Evolutionary conservation across 2,329 filamentous ascomycete species (phyloP).

Genomic region (Monilinia aucupariae): DNA sequence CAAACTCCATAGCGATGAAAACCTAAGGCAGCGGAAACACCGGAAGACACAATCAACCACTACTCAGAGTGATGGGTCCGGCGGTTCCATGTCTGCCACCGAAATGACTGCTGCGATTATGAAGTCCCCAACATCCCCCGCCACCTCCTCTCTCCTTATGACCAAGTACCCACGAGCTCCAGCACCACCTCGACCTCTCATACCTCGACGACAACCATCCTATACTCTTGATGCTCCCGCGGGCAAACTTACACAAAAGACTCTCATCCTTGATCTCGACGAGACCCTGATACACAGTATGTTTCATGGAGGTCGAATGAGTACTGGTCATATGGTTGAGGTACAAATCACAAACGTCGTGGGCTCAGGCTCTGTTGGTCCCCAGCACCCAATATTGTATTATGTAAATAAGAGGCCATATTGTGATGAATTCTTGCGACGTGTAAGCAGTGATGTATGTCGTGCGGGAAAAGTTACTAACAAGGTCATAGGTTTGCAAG

Average conservation of each 20-base stretch:
- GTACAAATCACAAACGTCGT: slow-evolving; percentile 76
- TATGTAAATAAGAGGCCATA: slow-evolving; percentile 97
- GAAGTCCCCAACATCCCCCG: slow-evolving; percentile 88
- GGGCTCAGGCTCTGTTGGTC: slow-evolving; percentile 64
- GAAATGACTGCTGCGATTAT: slow-evolving; percentile 66
- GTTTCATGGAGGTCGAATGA: slow-evolving; percentile 93
- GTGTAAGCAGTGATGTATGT: slow-evolving; percentile 46
- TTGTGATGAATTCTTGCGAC: slow-evolving; percentile 92
- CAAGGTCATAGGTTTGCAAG: slow-evolving; percentile 66
- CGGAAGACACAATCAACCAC: slow-evolving; percentile 51
- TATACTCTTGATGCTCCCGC: slow-evolving; percentile 58
- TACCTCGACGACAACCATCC: slow-evolving; percentile 83
- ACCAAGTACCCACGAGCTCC: slow-evolving; percentile 89
- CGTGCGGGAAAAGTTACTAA: slow-evolving; percentile 21
- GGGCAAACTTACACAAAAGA: slow-evolving; percentile 68
- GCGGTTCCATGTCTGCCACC: slow-evolving; percentile 31
- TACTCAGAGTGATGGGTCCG: slow-evolving; percentile 40
- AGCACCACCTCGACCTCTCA: slow-evolving; percentile 80
- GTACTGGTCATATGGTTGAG: slow-evolving; percentile 97
- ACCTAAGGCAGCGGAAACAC: slow-evolving; percentile 66
- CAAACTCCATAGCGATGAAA: slow-evolving; percentile 78
- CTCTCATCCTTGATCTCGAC: slow-evolving; percentile 88
- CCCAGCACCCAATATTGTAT: slow-evolving; percentile 94
- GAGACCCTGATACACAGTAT: slow-evolving; percentile 98
- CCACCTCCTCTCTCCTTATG: slow-evolving; percentile 54